Evolutionary conservation across 2,329 filamentous ascomycete species (phyloP), one percentile per base, ranked within the genome.

Genomic region (Cadophora gregata): DNA sequence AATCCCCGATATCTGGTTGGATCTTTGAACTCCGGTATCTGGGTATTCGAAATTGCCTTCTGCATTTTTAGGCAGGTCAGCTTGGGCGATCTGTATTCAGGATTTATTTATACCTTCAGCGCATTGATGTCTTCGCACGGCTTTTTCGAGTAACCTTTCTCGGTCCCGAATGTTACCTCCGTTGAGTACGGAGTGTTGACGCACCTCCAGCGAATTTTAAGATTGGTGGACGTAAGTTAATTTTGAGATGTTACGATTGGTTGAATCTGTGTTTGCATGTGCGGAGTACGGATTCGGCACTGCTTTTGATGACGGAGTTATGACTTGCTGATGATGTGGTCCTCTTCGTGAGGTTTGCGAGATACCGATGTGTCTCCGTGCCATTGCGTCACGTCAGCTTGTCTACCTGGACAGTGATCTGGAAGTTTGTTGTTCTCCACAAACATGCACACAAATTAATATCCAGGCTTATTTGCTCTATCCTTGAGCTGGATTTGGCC

Each of bases 1-100:
- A 60, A 60, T 60, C 16, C 38, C 9, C 9, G 24, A 45, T 16
- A 3, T 47, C 27, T 60, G 36, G 48, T 60, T 60, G 58, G 58
- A 5, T 60, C 6, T 10, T 38, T 42, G 4, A 4, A 42, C 27
- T 58, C 42, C 55, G 31, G 31, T 38, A 29, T 53, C 16, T 29
- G 42, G 5, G 33, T 36, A 2, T 36, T 36, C 33, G 7, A 36
- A 29, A 27, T 51, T 27, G 48, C 9, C 48, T 51, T 19, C 19
- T 42, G 10, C 12, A 42, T 16, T 12, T 4, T 19, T 42, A 42
- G 31, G 31, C 31, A 33, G 31, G 33, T 36, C 33, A 36, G 33
- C 33, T 36, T 36, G 24, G 10, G 50, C 50, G 50, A 27, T 53
- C 25, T 53, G 27, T 14, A 27, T 53, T 31, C 6, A 31, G 12